phyloP scores from a whole-genome alignment of 441 rosid species.

The Theobroma grandiflorum region DNA sequence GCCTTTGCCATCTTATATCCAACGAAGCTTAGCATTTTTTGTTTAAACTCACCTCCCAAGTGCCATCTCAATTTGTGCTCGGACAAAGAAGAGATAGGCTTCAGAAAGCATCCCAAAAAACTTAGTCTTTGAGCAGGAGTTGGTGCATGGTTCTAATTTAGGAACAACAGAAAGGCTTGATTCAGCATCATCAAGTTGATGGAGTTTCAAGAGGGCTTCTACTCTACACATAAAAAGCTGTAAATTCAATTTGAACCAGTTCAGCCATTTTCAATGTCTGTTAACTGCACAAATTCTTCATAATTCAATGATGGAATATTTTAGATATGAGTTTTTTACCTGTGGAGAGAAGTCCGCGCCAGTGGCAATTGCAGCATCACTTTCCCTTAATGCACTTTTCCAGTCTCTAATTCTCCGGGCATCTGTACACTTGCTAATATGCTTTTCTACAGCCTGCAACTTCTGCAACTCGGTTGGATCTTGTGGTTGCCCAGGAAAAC shows the following conservation, averaged over 20 bases:
- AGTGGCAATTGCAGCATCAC: constrained; percentile 73
- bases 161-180: constrained; percentile 51
- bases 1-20: constrained; percentile 23
- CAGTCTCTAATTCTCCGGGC: constrained; percentile 74
- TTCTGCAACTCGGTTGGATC: constrained; percentile 68
- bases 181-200: constrained; percentile 77
- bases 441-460: constrained; percentile 76
- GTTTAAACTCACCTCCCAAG: constrained; percentile 76
- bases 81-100: constrained; percentile 69
- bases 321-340: constrained; percentile 45
- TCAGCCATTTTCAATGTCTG: constrained; percentile 41
- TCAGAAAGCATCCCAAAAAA: constrained; percentile 81
- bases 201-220: constrained; percentile 82
- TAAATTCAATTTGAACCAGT: constrained; percentile 54
- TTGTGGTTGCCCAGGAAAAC: constrained; percentile 57
- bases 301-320: neutral
- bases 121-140: constrained; percentile 47
- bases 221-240: constrained; percentile 92
- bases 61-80: constrained; percentile 84
- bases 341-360: constrained; percentile 88
- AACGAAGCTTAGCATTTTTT: constrained; percentile 25
- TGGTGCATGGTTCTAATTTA: constrained; percentile 48
- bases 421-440: constrained; percentile 70
- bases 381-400: constrained; percentile 74
- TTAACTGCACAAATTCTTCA: constrained; percentile 6